Base-by-base conservation (phyloP, 2,329 filamentous ascomycete species). In the Nemania sp. region DNA sequence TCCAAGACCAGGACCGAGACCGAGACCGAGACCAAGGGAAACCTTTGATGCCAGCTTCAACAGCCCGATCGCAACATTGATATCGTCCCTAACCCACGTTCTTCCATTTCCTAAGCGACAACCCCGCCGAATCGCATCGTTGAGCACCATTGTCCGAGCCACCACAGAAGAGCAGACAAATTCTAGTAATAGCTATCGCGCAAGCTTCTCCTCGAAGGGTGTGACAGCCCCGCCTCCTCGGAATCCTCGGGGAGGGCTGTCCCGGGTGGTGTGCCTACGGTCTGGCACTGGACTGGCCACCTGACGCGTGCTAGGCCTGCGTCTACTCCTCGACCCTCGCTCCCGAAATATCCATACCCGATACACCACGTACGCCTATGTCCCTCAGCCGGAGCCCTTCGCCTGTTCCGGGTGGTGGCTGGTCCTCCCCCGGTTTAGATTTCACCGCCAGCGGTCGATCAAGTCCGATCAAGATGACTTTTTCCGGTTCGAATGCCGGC, bases 331-430 rank as follows among this genome's bases (percentile, higher is more conserved):
- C 35, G n/a, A 15, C 9, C 35, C 20, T 35, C 25, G 46, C 54
- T 65, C 39, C 62, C 58, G 25, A 35, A 50, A 51, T 43, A 46
- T 51, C 58, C 50, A 49, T 56, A 57, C 59, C 75, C 84, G 81
- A 84, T 71, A 87, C 82, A 53, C 82, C 86, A 45, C 81, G 78
- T 69, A 71, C 76, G 67, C 77, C 79, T 70, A 97, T 97, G 93
- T 90, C 90, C 68, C 79, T 94, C 65, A 95, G 92, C 68, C 87
- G 92, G 77, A 96, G 91, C 73, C 91, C 93, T 52, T 97, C 92
- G 57, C 94, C 93, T 64, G 84, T 87, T 65, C 89, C 87, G 63
- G 90, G 90, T 70, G 92, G 91, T 73, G 92, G 92, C 69, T 97
- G 94, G 93, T 87, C 91, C 58, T 95, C 89, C 77, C 92, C 90